Evolutionary conservation across 108 stramenopile species (phyloP).

Genomic region (Schizochytrium sp.): DNA sequence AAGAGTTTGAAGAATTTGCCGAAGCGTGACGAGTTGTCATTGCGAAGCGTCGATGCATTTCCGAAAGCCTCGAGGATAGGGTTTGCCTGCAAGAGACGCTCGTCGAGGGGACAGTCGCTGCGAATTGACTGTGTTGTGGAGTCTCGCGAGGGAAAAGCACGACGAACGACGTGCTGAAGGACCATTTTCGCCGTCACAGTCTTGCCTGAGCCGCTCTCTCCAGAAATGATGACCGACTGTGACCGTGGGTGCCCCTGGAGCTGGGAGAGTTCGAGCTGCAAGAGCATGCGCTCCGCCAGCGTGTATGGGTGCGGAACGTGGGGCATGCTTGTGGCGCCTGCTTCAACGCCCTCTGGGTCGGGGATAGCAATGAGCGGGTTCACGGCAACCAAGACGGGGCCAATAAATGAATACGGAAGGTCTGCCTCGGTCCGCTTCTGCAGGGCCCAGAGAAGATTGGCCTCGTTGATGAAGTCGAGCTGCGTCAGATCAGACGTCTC

Average conservation of each 20-base stretch:
- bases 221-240: conserved; percentile 3
- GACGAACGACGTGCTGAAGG: not conserved
- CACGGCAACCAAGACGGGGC: conserved; percentile 6
- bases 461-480: not conserved
- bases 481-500: not conserved
- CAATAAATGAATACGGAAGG: not conserved
- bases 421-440: not conserved
- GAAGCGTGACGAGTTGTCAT: conserved; percentile 26
- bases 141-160: not conserved
- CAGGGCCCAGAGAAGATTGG: not conserved
- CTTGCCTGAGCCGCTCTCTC: conserved; percentile 20
- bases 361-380: conserved; percentile 1
- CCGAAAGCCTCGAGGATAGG: conserved; percentile 40
- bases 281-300: not conserved
- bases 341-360: not conserved
- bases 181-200: conserved; percentile 17
- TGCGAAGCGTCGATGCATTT: conserved; percentile 33
- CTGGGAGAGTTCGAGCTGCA: not conserved
- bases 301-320: conserved; percentile 17
- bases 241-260: not conserved
- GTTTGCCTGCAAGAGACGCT: conserved; percentile 25
- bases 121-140: no score
- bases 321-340: not conserved
- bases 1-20: conserved; percentile 25
- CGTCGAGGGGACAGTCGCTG: not conserved